These are phyloP conservation scores for Phoenix dactylifera DNA, from an alignment of 176 grass and related monocot genomes.

Conservation along the genomic window DNA sequence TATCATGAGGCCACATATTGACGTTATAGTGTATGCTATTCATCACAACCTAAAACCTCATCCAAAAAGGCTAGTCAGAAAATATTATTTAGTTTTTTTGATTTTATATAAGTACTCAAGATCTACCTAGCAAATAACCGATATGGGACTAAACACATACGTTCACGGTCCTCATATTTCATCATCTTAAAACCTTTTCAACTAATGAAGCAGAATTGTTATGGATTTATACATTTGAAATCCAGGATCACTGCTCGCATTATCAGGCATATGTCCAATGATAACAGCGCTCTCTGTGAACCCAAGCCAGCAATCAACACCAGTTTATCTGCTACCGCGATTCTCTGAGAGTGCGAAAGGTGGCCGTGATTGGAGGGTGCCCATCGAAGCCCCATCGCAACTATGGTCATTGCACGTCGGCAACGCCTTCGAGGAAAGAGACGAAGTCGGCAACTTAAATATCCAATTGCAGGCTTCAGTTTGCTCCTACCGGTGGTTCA, in stretches of 20 bases:
- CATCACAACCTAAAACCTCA: too few species aligned
- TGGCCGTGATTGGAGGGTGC: slow-evolving; percentile 48
- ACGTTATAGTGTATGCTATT: too few species aligned
- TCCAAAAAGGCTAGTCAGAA: too few species aligned
- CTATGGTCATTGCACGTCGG: slow-evolving; percentile 65
- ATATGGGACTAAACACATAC: too few species aligned
- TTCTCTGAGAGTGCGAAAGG: slow-evolving; percentile 18
- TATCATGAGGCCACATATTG: too few species aligned
- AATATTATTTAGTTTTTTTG: too few species aligned
- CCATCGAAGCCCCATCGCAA: slow-evolving; percentile 61
- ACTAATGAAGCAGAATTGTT: too few species aligned
- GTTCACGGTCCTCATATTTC: too few species aligned
- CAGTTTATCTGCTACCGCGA: slow-evolving; percentile 81
- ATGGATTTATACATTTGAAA: background rate
- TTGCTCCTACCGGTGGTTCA: slow-evolving; percentile 93
- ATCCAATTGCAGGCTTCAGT: slow-evolving; percentile 53
- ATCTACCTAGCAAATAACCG: too few species aligned
- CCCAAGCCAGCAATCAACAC: slow-evolving; percentile 46
- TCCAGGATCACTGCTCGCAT: slow-evolving; percentile 62
- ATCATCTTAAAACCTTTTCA: background rate
- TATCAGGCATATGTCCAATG: slow-evolving; percentile 77
- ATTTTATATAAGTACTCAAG: too few species aligned
- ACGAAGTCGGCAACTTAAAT: slow-evolving; percentile 27
- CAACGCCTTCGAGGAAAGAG: slow-evolving; percentile 81
- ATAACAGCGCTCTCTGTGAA: slow-evolving; percentile 65